A percentile compares a stretch with the other conserved stretches of the same genome.
Conservation (phyloP, 331 rosid genomes). For the Phaseolus coccineus region DNA sequence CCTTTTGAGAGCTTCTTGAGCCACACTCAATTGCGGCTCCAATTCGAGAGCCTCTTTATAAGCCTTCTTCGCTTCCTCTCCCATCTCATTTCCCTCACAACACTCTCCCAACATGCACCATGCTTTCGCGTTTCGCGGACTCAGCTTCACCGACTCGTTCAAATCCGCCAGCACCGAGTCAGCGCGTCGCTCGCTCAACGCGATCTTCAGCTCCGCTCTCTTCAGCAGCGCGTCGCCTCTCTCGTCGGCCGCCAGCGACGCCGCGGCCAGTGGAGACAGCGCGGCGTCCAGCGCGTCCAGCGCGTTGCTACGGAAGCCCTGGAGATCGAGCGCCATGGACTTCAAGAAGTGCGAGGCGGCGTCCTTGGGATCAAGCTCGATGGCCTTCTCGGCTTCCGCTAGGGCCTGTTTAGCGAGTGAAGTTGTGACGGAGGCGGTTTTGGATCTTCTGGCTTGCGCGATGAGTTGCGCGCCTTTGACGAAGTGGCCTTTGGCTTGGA, state of each 20-base stretch:
- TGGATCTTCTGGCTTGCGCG: slow-evolving; percentile 64
- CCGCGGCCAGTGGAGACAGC: slow-evolving; percentile 73
- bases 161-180: slow-evolving; percentile 79
- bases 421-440: neutral
- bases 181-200: slow-evolving; percentile 52
- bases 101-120: slow-evolving; percentile 80
- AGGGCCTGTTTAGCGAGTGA: slow-evolving; percentile 56
- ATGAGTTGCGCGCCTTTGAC: slow-evolving; percentile 85
- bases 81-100: slow-evolving; percentile 74
- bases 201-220: slow-evolving; percentile 81
- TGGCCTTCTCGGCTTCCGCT: slow-evolving; percentile 78
- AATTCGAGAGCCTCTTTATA: slow-evolving; percentile 69
- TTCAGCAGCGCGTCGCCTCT: slow-evolving; percentile 84
- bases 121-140: slow-evolving; percentile 59
- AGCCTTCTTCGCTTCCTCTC: slow-evolving; percentile 75
- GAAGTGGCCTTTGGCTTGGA: slow-evolving; percentile 81
- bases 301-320: slow-evolving; percentile 81
- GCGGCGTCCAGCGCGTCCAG: slow-evolving; percentile 83
- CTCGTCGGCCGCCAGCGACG: slow-evolving; percentile 64
- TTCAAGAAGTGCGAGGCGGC: slow-evolving; percentile 89
- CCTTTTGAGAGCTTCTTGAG: slow-evolving; percentile 69
- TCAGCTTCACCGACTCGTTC: slow-evolving; percentile 66
- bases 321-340: slow-evolving; percentile 73
- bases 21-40: slow-evolving; percentile 56
- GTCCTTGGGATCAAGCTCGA: slow-evolving; percentile 78